Base-by-base conservation (phyloP, 371 early-diverging fungal species). In the Dichotomocladium elegans region DNA sequence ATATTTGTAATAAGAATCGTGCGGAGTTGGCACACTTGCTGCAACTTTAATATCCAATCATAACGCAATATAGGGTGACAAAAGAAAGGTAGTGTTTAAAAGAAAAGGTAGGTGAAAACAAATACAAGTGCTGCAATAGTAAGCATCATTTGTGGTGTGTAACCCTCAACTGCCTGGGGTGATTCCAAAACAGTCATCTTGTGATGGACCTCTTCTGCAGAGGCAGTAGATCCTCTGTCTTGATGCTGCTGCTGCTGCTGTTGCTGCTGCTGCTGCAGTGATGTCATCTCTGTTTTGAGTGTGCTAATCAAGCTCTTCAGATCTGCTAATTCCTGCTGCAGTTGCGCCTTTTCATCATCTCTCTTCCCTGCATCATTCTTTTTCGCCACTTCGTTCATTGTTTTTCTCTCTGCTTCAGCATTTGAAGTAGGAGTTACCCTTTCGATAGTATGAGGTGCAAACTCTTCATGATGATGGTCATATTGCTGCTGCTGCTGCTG, bases 151-250 rank as follows among this genome's bases (percentile, higher is more conserved):
- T 69, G 73, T 17, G 70, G 55, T 24, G 77, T 77, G 43, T 77
- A 80, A 6, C 81, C 80, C 42, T 80, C 81, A 25, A 64, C 54
- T 21, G 66, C 57, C 11, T 64, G 64, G 21, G 66, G 71, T 42
- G 72, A 72, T 58, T 78, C 66, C 25, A 77, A 59, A n/a, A 70
- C 70, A n/a, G 80, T 75, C 43, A 81, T 64, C 58, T 77, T 73
- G 42, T 77, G 74, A 55, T 77, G 77, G 19, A 72, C 74, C 6
- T 73, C 74, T 41, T 57, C 50, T 63, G 57, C 7, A 59, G 9
- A n/a, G n/a, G n/a, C n/a, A n/a, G n/a, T n/a, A n/a, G n/a, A n/a
- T n/a, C n/a, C n/a, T n/a, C n/a, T n/a, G n/a, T n/a, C 51, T 44
- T 66, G 55, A 11, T 55, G 45, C 22, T 66, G 66, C 19, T 28